A percentile compares a stretch with the other conserved stretches of the same genome.
Evolutionary conservation across 2,329 filamentous ascomycete genomes (phyloP).

Genomic region (Ilyonectria destructans): DNA sequence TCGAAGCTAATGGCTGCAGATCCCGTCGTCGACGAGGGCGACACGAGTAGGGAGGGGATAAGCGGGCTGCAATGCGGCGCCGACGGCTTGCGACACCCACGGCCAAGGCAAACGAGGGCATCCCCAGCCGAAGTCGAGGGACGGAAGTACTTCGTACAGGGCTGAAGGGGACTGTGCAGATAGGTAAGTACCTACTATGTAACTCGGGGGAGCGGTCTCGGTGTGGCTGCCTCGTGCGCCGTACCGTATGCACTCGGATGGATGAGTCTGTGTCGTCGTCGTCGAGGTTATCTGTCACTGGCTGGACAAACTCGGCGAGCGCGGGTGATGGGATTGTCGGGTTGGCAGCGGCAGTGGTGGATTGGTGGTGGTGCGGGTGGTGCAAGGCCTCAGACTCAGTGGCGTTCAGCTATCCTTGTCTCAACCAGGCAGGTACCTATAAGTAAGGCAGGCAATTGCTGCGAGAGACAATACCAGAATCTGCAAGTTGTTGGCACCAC

Average conservation of each 20-base stretch:
- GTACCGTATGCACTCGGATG: conserved; percentile 16
- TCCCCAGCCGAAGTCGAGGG: background rate
- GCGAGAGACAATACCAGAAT: conserved; percentile 24
- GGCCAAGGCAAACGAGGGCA: background rate
- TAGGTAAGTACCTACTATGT: background rate
- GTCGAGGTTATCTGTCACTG: conserved; percentile 6
- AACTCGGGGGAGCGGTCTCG: background rate
- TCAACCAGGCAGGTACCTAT: conserved; percentile 21
- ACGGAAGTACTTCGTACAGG: background rate
- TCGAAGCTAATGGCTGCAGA: conserved; percentile 31
- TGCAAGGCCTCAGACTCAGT: conserved; percentile 25
- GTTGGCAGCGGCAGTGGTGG: conserved; percentile 12
- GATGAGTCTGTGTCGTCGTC: background rate
- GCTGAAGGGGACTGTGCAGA: background rate
- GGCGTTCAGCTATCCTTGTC: conserved; percentile 31
- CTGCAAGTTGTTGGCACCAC: conserved; percentile 25
- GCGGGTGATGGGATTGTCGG: conserved; percentile 22
- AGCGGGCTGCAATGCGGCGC: conserved; percentile 27
- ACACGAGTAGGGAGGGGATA: conserved; percentile 4
- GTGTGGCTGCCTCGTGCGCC: background rate
- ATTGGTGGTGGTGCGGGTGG: conserved; percentile 17
- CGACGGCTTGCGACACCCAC: conserved; percentile 9
- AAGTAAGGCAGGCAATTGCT: conserved; percentile 16
- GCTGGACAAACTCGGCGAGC: conserved; percentile 18
- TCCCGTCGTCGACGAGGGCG: conserved; percentile 17